Base-by-base conservation (phyloP, 257 asterid species). In the Nicotiana benthamiana region DNA sequence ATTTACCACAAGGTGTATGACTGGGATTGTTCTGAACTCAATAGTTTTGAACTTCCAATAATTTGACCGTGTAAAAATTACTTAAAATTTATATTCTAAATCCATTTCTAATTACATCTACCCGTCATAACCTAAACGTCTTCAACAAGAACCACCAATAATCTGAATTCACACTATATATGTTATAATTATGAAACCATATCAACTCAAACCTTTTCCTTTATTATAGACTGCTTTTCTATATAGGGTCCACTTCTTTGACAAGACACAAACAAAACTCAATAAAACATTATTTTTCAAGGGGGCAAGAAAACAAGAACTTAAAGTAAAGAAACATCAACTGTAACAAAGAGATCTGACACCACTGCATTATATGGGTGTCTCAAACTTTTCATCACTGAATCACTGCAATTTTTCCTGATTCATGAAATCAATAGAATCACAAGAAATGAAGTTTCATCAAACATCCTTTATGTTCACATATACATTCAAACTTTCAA, bases 261-360 rank as follows among this genome's bases (percentile, higher is more conserved):
- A 84, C 85, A 78, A 52, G 89, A 92, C 93, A 88, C 82, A 82
- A 83, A 85, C 90, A 87, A 85, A 84, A 86, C 83, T 87, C 88
- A 92, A 89, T 52, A 46, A 77, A 78, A 70, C 61, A 54, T 12
- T 72, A 57, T 28, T 48, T 48, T 72, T 70, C 36, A 13, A 12
- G 54, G 63, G 2, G 28, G 48, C 30, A 67, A 51, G 62, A 36
- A 27, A 80, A 80, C 32, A 62, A 54, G 10, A 54, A 70, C 59
- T 72, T 68, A 76, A 81, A 84, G 60, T 59, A 70, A 85, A 80
- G 57, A 76, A 59, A 9, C 68, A 87, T 59, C 51, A 82, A 85
- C 61, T 72, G 78, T 46, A 48, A 83, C 86, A 82, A 82, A 84
- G 77, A 84, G 90, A 89, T 85, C 89, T 83, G 89, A 78, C 80